These are phyloP conservation scores for Monotropa hypopitys DNA, from an alignment of 179 eudicot genomes.

Conservation along the genomic window DNA sequence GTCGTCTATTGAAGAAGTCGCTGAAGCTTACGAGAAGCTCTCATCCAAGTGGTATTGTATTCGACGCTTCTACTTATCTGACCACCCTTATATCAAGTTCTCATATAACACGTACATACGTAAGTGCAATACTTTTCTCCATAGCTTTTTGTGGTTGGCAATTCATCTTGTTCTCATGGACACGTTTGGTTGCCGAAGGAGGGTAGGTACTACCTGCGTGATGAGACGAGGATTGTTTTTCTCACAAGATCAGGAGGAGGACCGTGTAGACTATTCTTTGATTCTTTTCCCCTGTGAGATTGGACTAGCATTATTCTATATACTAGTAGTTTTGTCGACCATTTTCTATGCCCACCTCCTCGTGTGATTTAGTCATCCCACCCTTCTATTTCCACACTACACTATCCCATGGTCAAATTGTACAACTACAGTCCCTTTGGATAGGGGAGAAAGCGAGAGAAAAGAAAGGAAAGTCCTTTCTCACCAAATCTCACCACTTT, in stretches of 20 bases:
- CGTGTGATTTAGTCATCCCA: not conserved
- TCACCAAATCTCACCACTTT: no score
- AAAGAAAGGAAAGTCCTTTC: no score
- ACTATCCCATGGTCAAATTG: not conserved
- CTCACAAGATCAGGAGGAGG: not conserved
- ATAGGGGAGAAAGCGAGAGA: no score
- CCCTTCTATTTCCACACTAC: not conserved
- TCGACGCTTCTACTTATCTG: not conserved
- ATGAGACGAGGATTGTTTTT: no score
- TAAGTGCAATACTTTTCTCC: not conserved
- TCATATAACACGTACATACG: not conserved
- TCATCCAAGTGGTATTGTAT: constrained; percentile 41
- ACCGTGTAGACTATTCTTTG: not conserved
- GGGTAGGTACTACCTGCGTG: no score
- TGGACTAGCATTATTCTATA: not conserved
- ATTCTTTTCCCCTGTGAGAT: no score
- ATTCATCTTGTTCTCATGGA: not conserved
- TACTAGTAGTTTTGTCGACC: not conserved
- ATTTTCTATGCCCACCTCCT: not conserved
- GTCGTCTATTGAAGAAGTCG: constrained; percentile 53
- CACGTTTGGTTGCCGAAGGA: no score
- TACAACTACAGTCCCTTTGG: not conserved
- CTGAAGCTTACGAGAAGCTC: constrained; percentile 49
- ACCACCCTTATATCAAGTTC: not conserved
- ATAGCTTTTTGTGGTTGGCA: not conserved